A percentile compares a stretch with the other conserved stretches of the same genome.
phyloP scores from a whole-genome alignment of 768 basidiomycete species.

The Jaapia argillacea region DNA sequence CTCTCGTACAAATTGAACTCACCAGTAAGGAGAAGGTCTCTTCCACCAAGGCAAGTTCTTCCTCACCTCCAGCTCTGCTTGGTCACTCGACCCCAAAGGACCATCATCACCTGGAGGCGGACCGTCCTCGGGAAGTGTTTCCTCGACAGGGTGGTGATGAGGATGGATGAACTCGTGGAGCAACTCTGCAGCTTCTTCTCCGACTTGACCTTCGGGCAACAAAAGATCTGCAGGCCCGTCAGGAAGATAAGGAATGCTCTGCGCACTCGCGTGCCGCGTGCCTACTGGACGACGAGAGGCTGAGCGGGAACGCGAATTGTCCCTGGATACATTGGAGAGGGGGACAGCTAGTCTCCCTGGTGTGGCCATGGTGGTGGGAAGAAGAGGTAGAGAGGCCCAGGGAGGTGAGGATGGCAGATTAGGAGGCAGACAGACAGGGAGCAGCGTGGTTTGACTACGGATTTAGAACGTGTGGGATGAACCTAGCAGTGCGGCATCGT shows the following conservation, averaged over 20 bases:
- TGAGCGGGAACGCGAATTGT: conserved; percentile 2
- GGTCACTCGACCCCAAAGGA: conserved; percentile 13
- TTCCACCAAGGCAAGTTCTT: conserved; percentile 59
- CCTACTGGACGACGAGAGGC: conserved; percentile 5
- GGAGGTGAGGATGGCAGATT: conserved; percentile 1
- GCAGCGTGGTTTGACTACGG: too few relatives aligned
- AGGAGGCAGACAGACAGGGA: too few relatives aligned
- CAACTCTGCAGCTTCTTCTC: conserved; percentile 35
- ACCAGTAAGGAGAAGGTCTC: conserved; percentile 69
- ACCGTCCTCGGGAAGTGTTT: conserved; percentile 19
- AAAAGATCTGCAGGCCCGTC: conserved; percentile 24
- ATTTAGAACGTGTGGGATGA: background rate
- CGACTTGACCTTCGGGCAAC: conserved; percentile 34
- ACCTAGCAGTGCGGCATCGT: too few relatives aligned
- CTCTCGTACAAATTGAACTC: conserved; percentile 13
- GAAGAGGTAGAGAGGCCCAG: background rate
- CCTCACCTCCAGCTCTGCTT: conserved; percentile 11
- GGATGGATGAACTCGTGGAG: conserved; percentile 35
- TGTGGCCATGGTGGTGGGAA: background rate
- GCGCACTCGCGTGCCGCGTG: conserved; percentile 12
- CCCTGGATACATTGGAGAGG: background rate
- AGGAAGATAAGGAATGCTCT: conserved; percentile 15
- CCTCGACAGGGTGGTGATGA: conserved; percentile 25
- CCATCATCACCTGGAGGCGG: conserved; percentile 8
- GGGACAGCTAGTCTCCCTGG: background rate